Percentiles rank a stretch among this genome's conserved stretches.
Conservation (phyloP, 768 basidiomycete genomes). For the Pleurotus cornucopiae region DNA sequence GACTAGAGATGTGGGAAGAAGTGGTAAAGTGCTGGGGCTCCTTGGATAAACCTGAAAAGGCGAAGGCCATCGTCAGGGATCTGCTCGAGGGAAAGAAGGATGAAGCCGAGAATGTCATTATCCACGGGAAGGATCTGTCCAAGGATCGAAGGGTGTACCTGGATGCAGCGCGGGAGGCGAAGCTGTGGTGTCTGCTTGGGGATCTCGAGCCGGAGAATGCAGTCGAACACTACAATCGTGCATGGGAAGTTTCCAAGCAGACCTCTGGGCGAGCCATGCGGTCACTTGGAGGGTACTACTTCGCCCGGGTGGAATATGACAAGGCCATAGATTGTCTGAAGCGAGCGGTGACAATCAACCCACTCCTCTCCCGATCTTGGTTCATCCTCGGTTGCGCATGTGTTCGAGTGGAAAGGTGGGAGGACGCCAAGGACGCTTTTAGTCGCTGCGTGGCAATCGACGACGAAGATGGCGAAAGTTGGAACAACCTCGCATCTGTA, state of each 20-base stretch:
- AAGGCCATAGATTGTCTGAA: slow-evolving; percentile 65
- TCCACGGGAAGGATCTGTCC: slow-evolving; percentile 51
- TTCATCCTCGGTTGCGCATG: slow-evolving; percentile 94
- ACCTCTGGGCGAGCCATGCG: slow-evolving; percentile 91
- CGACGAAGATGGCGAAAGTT: slow-evolving; percentile 96
- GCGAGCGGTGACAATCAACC: slow-evolving; percentile 83
- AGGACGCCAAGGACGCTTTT: slow-evolving; percentile 79
- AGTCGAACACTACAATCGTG: slow-evolving; percentile 69
- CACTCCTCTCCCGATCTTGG: slow-evolving; percentile 85
- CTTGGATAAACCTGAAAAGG: slow-evolving; percentile 77
- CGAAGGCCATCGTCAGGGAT: slow-evolving; percentile 76
- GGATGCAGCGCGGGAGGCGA: slow-evolving; percentile 76
- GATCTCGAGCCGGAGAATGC: slow-evolving; percentile 80
- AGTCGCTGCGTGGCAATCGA: slow-evolving; percentile 84
- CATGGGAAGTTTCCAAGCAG: slow-evolving; percentile 78
- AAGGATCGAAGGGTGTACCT: slow-evolving; percentile 36
- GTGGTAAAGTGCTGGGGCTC: slow-evolving; percentile 84
- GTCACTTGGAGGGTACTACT: slow-evolving; percentile 82
- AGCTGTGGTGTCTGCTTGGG: slow-evolving; percentile 92
- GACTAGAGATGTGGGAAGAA: slow-evolving; percentile 98
- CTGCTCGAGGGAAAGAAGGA: slow-evolving; percentile 78
- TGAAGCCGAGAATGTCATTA: slow-evolving; percentile 73
- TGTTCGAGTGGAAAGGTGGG: slow-evolving; percentile 82
- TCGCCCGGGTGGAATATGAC: slow-evolving; percentile 59
- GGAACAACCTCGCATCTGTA: slow-evolving; percentile 95